Percentiles rank a stretch among this genome's conserved stretches.
phyloP scores from a whole-genome alignment of 768 basidiomycete genomes.

The Auriscalpium microsporum region DNA sequence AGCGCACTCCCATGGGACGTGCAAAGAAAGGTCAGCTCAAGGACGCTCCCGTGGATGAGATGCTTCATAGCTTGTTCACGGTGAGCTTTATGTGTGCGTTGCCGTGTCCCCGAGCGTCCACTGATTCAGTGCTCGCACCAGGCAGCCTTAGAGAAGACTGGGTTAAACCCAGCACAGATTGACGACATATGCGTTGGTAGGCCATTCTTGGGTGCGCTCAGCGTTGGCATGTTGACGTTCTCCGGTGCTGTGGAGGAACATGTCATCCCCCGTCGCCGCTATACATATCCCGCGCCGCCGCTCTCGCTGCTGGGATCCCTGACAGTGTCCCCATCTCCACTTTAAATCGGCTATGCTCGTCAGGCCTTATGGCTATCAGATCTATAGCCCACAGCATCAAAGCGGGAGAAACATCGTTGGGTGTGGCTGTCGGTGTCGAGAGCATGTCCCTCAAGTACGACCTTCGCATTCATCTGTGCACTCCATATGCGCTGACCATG shows the following conservation, averaged over 20 bases:
- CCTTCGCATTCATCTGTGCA: conserved; percentile 3
- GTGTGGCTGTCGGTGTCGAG: conserved; percentile 76
- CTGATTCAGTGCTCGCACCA: conserved; percentile 18
- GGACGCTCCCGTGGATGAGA: conserved; percentile 79
- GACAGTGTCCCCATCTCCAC: conserved; percentile 80
- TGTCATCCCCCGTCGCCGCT: conserved; percentile 78
- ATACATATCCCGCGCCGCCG: conserved; percentile 80
- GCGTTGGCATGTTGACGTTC: not conserved
- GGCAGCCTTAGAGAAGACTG: conserved; percentile 60
- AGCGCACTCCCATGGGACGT: conserved; percentile 81
- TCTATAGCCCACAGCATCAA: conserved; percentile 83
- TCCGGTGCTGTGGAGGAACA: conserved; percentile 40
- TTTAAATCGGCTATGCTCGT: conserved; percentile 90
- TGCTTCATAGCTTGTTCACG: conserved; percentile 76
- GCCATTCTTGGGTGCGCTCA: conserved; percentile 14
- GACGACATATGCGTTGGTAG: conserved; percentile 81
- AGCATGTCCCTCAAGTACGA: conserved; percentile 73
- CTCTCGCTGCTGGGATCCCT: conserved; percentile 84
- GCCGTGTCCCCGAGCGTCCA: not conserved
- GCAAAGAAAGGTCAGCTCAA: conserved; percentile 92
- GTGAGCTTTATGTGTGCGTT: conserved; percentile 27
- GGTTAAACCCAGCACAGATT: conserved; percentile 60
- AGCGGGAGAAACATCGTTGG: conserved; percentile 75
- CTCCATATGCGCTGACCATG: not conserved
- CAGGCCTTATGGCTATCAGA: conserved; percentile 89